Evolutionary conservation across 164 flowering plant species (phyloP), one percentile per base, ranked within the genome.

Genomic region (Warburgia ugandensis): DNA sequence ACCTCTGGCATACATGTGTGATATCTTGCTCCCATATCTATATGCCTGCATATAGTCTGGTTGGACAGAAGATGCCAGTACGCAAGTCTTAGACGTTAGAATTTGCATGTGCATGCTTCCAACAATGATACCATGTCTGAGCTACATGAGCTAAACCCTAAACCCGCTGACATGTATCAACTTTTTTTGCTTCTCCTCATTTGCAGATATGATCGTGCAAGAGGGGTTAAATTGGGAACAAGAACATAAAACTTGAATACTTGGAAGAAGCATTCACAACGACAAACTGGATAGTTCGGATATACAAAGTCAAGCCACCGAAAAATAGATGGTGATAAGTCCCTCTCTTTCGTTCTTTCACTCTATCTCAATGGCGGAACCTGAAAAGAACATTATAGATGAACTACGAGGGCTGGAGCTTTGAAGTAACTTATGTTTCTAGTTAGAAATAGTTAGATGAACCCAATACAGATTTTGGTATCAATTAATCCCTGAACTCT

Each of bases 211-310:
- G 99, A 94, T 70, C 84, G 97, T 52, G 99, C 99, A 5, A 74
- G 99, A 48, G 99, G 96, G 13, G 92, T 89, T 58, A 94, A 73
- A 94, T 94, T 41, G 99, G 99, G 50, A 94, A 94, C 46, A 94
- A 89, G 64, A 94, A 94, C 59, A 71, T 94, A 43, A 84, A 89
- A 61, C 90, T 94, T 19, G 92, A 94, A 59, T 51, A 94, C 66
- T 62, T 94, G 77, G 99, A 94, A 73, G 99, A 94, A 74, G 99
- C 96, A 42, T 94, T 72, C 68, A 94, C 96, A 0, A 94, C 99
- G 26, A 78, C 94, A 17, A 94, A 94, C 70, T 94, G 97, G 99
- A 94, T 94, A 32, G 92, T 94, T 45, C 78, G 99, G 49, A 89
- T 94, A 62, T 94, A 94, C 79, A 88, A 78, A 65, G 95, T 94